Evolutionary conservation across 352 stramenopile genomes (phyloP).

Genomic region (Aphanomyces cochlioides): DNA sequence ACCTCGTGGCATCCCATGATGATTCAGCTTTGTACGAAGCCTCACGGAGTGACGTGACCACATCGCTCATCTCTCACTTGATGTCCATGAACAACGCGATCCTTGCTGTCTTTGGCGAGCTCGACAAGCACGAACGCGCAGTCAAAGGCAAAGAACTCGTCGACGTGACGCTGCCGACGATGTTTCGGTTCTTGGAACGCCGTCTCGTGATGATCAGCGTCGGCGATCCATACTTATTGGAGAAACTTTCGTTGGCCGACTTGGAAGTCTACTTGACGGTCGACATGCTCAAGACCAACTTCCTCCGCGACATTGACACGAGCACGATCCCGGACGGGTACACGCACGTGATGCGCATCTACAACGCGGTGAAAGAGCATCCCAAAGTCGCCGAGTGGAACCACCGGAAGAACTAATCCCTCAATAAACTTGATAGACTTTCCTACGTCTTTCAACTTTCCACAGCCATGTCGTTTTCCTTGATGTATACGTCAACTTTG

Average conservation of each 20-base stretch:
- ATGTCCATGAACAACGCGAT: constrained; percentile 20
- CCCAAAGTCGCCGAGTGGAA: constrained; percentile 51
- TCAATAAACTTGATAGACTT: not conserved
- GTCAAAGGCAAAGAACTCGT: constrained; percentile 34
- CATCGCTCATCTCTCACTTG: constrained; percentile 19
- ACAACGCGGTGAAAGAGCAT: constrained; percentile 39
- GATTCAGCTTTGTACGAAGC: no score
- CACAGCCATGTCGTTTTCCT: no score
- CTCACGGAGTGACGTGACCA: no score
- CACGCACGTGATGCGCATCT: constrained; percentile 37
- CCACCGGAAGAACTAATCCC: constrained; percentile 12
- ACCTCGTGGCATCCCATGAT: no score
- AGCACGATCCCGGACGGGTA: constrained; percentile 34
- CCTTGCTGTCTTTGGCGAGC: constrained; percentile 25
- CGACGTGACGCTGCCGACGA: constrained; percentile 28
- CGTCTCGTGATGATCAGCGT: not conserved
- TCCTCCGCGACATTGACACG: not conserved
- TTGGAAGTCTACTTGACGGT: not conserved
- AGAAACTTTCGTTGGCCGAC: not conserved
- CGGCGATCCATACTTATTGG: not conserved
- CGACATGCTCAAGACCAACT: not conserved
- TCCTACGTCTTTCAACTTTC: no score
- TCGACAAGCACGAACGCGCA: constrained; percentile 35
- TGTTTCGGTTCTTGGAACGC: not conserved
- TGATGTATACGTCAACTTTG: no score